Percentiles rank a stretch among this genome's conserved stretches.
phyloP scores from a whole-genome alignment of 1,284 basidiomycete genomes.

The Rhodotorula glutinis region DNA sequence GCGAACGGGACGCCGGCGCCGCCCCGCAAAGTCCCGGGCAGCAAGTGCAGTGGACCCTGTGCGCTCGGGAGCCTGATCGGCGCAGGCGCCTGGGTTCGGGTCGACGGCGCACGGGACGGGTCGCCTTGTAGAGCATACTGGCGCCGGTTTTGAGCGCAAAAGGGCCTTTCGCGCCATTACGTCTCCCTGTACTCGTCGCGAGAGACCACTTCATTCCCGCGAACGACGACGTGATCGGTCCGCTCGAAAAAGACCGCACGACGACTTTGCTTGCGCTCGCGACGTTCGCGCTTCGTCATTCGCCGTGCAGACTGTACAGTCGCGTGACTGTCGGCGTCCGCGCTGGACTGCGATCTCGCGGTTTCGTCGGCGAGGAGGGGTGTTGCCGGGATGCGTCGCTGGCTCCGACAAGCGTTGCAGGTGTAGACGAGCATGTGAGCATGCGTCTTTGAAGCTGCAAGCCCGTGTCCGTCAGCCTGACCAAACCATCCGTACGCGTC shows the following conservation, averaged over 20 bases:
- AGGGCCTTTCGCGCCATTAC: too few relatives aligned
- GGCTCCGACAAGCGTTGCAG: slow-evolving; percentile 16
- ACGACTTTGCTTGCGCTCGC: slow-evolving; percentile 7
- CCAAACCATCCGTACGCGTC: not conserved
- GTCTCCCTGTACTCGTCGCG: not conserved
- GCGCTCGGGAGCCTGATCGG: slow-evolving; percentile 7
- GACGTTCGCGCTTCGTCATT: slow-evolving; percentile 13
- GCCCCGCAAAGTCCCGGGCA: not conserved
- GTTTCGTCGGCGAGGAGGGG: slow-evolving; percentile 3
- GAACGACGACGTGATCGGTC: slow-evolving; percentile 18
- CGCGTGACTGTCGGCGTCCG: not conserved
- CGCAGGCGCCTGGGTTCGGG: slow-evolving; percentile 6
- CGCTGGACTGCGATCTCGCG: not conserved
- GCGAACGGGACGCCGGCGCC: not conserved
- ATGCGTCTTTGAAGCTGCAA: slow-evolving; percentile 22
- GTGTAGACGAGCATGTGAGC: slow-evolving; percentile 20
- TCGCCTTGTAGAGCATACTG: not conserved
- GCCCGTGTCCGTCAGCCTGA: not conserved
- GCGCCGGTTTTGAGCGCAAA: not conserved
- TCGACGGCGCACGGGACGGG: not conserved
- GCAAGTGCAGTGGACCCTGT: not conserved
- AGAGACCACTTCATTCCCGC: not conserved
- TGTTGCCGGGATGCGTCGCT: slow-evolving; percentile 24
- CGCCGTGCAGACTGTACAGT: not conserved
- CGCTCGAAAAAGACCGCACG: slow-evolving; percentile 24